Base-by-base conservation (phyloP, 1,284 basidiomycete genomes). In the Psilocybe mexicana region DNA sequence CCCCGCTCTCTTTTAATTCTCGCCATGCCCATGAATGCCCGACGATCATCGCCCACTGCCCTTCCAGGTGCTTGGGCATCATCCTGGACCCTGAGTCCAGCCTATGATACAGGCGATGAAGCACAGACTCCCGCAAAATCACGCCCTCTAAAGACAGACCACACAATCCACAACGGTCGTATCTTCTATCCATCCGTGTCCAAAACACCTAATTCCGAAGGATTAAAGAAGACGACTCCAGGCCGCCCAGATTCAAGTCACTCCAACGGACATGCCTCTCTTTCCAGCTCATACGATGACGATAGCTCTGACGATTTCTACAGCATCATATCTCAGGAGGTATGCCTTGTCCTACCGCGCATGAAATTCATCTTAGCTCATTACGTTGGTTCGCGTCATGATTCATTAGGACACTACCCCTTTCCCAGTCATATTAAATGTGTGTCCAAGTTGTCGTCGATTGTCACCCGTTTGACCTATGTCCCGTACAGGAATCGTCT, bases 61-160 rank as follows among this genome's bases (percentile, higher is more conserved):
- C 59, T 64, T 53, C 63, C 63, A n/a, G 63, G 63, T 35, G 63
- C 59, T 54, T 64, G 63, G 63, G 51, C 61, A 23, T 59, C 59
- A 14, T 45, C 42, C 42, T 62, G 61, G 63, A 55, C 55, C 26
- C 48, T 56, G 30, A 57, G 54, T n/a, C 33, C 46, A 18, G 46
- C 43, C 26, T 33, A 14, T 35, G 14, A 30, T 40, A 43, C 48
- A 26, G 30, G 10, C 14, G 45, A 56, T 11, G 42, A 43, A n/a
- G 42, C 55, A 26, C 50, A 54, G 33, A 54, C 52, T 11, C 47
- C 48, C 3, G 54, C 25, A 48, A 33, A 43, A 7, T 40, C 50
- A 45, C 25, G 51, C 11, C 33, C 35, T 28, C 49, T 42, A 43
- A 36, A 30, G 24, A 10, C 38, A 1, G 7, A 30, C 5, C 28